Percentiles rank a stretch among this genome's conserved stretches.
These are phyloP conservation scores for Piedraia hortae DNA, from an alignment of 2,329 filamentous ascomycete species.

Conservation along the genomic window DNA sequence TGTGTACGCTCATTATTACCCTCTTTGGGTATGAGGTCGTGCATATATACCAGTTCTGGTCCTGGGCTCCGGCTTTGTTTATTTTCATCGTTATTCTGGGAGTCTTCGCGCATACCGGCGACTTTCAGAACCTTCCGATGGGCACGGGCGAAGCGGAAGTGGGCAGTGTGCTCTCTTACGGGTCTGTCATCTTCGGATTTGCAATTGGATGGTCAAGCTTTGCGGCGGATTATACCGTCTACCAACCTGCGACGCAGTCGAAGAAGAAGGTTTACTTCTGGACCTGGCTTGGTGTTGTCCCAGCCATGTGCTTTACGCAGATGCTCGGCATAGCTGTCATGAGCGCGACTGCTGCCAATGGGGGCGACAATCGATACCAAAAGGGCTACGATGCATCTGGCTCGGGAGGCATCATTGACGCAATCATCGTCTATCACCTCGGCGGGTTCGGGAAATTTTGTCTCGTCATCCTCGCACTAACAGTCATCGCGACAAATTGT, in stretches of 20 bases:
- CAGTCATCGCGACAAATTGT: constrained; percentile 20
- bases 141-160: constrained; percentile 29
- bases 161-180: constrained; percentile 35
- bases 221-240: constrained; percentile 56
- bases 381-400: constrained; percentile 27
- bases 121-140: constrained; percentile 36
- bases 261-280: constrained; percentile 37
- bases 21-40: constrained; percentile 51
- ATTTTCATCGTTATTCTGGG: constrained; percentile 47
- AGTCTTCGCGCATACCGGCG: constrained; percentile 36
- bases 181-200: constrained; percentile 38
- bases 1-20: constrained; percentile 40
- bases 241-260: constrained; percentile 36
- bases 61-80: constrained; percentile 44
- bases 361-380: constrained; percentile 25
- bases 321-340: constrained; percentile 44
- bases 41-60: constrained; percentile 49
- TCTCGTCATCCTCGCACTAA: constrained; percentile 18
- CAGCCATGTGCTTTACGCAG: constrained; percentile 47
- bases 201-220: constrained; percentile 47
- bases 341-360: constrained; percentile 31
- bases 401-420: constrained; percentile 38
- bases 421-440: constrained; percentile 33
- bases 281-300: constrained; percentile 39
- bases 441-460: constrained; percentile 49